Base-by-base conservation (phyloP, 108 stramenopile genomes). In the Discostella pseudostelligera region DNA sequence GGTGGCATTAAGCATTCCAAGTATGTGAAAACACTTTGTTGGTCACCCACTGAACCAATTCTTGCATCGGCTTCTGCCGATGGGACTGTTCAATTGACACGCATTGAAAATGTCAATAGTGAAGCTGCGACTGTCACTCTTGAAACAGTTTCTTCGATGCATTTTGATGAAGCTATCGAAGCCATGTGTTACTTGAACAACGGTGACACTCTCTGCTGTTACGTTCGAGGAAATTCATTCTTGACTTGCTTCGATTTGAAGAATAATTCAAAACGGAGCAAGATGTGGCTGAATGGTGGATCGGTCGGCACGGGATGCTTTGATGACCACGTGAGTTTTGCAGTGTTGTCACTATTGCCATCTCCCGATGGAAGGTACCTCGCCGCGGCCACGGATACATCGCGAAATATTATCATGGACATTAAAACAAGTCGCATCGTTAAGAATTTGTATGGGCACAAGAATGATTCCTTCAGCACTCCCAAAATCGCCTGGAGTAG, bases 301-400 rank as follows among this genome's bases (percentile, higher is more conserved):
- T 39, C 68, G 24, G 64, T 76, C 0, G 84, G 77, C 6, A 79
- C 72, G 60, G 86, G 69, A 28, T 66, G 77, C n/a, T 87, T 89
- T 62, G 85, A 86, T 40, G 86, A 90, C 56, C 89, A 93, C 60
- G 89, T 93, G 9, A 88, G 87, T 20, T 93, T 90, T 76, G 78
- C 86, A 47, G 78, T 93, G 13, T 80, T 93, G 81, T 84, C 87
- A 26, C 69, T 93, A 43, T 32, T 48, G 37, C 70, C 70, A 0
- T 84, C 79, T 21, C 84, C 86, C 21, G 65, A 78, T 24, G 72
- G 69, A 2, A 83, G 79, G 36, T 93, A 89, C 66, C 35, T 93
- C 32, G 88, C 88, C 12, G 54, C 79, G 10, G 92, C 92, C 19
- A 93, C 92, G 21, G 92, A 93, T 67, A 59, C 74, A 7, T 87